Conservation (phyloP, 2,329 filamentous ascomycete genomes). For the Aureobasidium sp. region DNA sequence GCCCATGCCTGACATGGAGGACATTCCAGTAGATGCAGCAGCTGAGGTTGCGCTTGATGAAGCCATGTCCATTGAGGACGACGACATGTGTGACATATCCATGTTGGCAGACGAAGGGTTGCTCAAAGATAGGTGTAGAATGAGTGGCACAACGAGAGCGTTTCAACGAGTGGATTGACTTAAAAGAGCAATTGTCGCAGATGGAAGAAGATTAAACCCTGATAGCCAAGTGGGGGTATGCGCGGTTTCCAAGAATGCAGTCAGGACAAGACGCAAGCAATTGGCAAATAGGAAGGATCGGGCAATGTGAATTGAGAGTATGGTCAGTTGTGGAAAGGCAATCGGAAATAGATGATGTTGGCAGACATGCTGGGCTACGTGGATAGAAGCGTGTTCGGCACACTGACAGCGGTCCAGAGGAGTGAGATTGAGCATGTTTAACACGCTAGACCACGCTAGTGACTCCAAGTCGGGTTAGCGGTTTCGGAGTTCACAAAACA, state of each 20-base stretch:
- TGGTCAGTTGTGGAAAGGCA: too few relatives aligned
- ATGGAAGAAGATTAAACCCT: neutral
- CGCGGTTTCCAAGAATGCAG: neutral
- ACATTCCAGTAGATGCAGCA: conserved; percentile 2
- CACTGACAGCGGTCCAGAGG: too few relatives aligned
- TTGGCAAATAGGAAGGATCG: neutral
- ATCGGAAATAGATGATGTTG: too few relatives aligned
- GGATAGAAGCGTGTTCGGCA: too few relatives aligned
- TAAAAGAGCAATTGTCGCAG: neutral
- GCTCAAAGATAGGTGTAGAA: neutral
- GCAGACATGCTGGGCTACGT: too few relatives aligned
- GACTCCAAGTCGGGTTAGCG: too few relatives aligned
- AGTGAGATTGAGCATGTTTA: too few relatives aligned
- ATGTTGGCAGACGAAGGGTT: neutral
- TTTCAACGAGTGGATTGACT: neutral
- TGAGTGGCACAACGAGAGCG: neutral
- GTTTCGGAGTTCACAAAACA: conserved; percentile 2
- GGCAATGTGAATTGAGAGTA: too few relatives aligned
- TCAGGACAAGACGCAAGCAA: neutral
- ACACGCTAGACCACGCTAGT: too few relatives aligned
- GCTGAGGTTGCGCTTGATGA: conserved; percentile 4
- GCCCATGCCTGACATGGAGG: conserved; percentile 17
- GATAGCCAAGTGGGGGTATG: too few relatives aligned
- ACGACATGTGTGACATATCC: conserved; percentile 11
- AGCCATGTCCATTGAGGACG: neutral